These are phyloP conservation scores for Cryptomeria japonica DNA, from an alignment of 75 land plant species.

Conservation along the genomic window DNA sequence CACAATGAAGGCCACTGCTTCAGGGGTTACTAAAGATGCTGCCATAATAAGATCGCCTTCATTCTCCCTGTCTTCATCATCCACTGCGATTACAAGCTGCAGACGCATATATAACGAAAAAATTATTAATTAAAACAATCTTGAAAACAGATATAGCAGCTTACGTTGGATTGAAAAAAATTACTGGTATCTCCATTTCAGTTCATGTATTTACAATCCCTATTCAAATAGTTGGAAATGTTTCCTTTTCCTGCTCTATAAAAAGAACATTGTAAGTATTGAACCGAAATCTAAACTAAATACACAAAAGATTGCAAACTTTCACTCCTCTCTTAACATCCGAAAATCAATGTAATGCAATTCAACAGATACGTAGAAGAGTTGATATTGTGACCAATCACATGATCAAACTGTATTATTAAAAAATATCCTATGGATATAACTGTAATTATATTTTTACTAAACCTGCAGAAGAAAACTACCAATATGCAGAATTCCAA, in stretches of 20 bases:
- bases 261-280: neutral
- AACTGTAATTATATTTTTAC: neutral
- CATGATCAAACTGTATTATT: neutral
- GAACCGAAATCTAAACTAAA: neutral
- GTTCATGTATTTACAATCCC: neutral
- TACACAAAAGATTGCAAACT: neutral
- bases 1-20: slow-evolving; percentile 89
- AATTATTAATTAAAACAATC: neutral
- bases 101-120: neutral
- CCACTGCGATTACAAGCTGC: slow-evolving; percentile 95
- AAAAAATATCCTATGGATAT: neutral
- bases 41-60: slow-evolving; percentile 99
- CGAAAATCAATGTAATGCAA: neutral
- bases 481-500: neutral
- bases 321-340: neutral
- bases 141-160: neutral
- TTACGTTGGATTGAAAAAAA: neutral
- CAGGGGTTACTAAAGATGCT: slow-evolving; percentile 78
- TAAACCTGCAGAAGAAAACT: neutral
- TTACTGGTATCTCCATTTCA: neutral
- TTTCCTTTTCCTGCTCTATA: neutral
- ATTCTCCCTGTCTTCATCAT: slow-evolving; percentile 99
- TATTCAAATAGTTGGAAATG: neutral
- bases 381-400: neutral
- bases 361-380: neutral